These are phyloP conservation scores for Lanmaoa rubissima DNA, from an alignment of 768 basidiomycete genomes.

Conservation along the genomic window DNA sequence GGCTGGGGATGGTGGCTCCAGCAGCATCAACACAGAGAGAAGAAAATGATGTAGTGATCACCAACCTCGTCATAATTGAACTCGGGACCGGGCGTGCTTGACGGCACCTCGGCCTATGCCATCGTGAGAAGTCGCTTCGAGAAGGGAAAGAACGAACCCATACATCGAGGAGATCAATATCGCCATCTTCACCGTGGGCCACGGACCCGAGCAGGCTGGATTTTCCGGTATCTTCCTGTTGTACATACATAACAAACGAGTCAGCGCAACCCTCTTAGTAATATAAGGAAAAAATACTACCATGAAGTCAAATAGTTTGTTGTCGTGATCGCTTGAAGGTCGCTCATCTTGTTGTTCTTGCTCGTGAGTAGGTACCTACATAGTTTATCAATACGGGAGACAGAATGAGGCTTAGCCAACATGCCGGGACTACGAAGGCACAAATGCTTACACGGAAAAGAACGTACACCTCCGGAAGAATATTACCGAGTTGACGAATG, in stretches of 20 bases:
- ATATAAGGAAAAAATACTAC: not conserved
- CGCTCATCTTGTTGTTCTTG: not conserved
- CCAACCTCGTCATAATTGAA: not conserved
- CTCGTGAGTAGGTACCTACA: not conserved
- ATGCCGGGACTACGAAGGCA: not conserved
- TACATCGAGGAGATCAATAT: not conserved
- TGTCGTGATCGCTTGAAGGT: not conserved
- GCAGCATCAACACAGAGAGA: not conserved
- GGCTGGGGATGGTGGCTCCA: no score
- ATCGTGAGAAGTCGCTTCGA: not conserved
- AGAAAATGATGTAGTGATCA: not conserved
- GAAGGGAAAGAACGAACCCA: not conserved
- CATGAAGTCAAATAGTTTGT: not conserved
- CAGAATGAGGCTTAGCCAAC: no score
- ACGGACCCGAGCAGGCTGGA: not conserved
- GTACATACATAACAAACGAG: not conserved
- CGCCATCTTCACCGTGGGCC: not conserved
- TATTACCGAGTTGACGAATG: not conserved
- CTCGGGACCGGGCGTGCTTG: not conserved
- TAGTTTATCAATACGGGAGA: no score
- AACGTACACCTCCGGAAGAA: not conserved
- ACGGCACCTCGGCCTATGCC: not conserved
- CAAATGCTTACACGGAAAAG: not conserved
- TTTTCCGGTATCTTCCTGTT: no score
- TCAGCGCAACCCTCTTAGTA: not conserved